Conservation (phyloP, 192 early-diverging fungal genomes). For the Fimicolochytrium jonesii region DNA sequence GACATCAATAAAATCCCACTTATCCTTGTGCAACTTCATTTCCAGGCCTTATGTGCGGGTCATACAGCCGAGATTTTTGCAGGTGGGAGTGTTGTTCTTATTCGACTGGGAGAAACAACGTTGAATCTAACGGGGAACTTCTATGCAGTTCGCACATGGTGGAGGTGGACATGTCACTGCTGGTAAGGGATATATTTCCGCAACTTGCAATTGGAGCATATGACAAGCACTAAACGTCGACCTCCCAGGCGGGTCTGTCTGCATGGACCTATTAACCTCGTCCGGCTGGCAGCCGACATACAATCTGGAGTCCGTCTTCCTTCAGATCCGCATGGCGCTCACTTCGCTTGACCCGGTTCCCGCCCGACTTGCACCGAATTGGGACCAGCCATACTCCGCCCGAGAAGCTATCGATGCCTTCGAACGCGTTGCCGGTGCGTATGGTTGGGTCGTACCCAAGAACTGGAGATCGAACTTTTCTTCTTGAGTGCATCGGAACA, state of each 20-base stretch:
- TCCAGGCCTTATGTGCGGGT: constrained; percentile 38
- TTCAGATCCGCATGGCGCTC: constrained; percentile 39
- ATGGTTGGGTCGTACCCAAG: constrained; percentile 37
- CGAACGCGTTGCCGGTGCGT: constrained; percentile 31
- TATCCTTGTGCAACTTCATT: too few relatives aligned
- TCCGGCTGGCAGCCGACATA: constrained; percentile 37
- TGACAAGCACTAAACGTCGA: not conserved
- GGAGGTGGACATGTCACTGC: constrained; percentile 44
- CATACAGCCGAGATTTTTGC: constrained; percentile 32
- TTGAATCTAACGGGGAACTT: too few relatives aligned
- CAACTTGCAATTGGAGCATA: not conserved
- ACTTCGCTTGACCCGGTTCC: constrained; percentile 17
- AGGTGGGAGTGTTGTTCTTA: too few relatives aligned
- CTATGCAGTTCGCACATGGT: constrained; percentile 34
- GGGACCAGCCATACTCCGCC: not conserved
- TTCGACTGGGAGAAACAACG: too few relatives aligned
- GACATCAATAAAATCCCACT: too few relatives aligned
- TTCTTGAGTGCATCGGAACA: too few relatives aligned
- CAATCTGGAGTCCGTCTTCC: constrained; percentile 36
- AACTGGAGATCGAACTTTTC: not conserved
- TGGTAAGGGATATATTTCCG: constrained; percentile 36
- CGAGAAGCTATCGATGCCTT: constrained; percentile 24
- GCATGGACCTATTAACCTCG: constrained; percentile 34
- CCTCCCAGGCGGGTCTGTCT: not conserved
- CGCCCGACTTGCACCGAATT: not conserved